Base-by-base conservation (phyloP, 1,284 basidiomycete species). In the Bjerkandera adusta region DNA sequence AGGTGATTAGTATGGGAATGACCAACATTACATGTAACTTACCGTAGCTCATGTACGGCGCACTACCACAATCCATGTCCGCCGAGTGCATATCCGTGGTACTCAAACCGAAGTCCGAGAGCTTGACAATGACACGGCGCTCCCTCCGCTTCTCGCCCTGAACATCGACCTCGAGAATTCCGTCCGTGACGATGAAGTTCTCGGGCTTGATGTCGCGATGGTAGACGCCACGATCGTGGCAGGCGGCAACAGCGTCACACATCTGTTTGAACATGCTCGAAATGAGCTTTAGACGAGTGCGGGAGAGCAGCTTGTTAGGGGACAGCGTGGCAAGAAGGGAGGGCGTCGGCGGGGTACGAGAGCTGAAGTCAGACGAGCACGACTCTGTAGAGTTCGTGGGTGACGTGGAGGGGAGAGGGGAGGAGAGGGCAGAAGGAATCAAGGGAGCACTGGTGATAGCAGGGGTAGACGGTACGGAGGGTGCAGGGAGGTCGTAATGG, bases 191-290 rank as follows among this genome's bases (percentile, higher is more conserved):
- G 63, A 93, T 94, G 62, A 94, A 94, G 69, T 94, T 96, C 69
- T 94, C 92, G 0, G 96, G 96, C 73, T 99, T 99, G 77, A 99
- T 97, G 67, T 99, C 97, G 51, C 96, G 86, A 65, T 99, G 96
- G 63, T 87, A 91, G 47, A 99, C 89, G 36, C 89, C 89, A 50
- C 87, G 84, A 32, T 90, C 85, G 64, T 99, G 96, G 69, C 96
- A 98, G n/a, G 89, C 83, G 3, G 92, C 91, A 10, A 99, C 94
- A 26, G 96, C 94, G 53, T 96, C 90, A 65, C 97, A 99, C 92
- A 99, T 99, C 71, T 99, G 73, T 29, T 83, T 76, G 69, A 99
- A 99, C 97, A 99, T 99, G 62, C 89, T 85, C 7, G 93, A 85
- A 58, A 99, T 92, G 55, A 99, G 82, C 20, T 89, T 85, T 32